phyloP scores from a whole-genome alignment of 2,329 filamentous ascomycete genomes.

The Stenocarpella maydis region DNA sequence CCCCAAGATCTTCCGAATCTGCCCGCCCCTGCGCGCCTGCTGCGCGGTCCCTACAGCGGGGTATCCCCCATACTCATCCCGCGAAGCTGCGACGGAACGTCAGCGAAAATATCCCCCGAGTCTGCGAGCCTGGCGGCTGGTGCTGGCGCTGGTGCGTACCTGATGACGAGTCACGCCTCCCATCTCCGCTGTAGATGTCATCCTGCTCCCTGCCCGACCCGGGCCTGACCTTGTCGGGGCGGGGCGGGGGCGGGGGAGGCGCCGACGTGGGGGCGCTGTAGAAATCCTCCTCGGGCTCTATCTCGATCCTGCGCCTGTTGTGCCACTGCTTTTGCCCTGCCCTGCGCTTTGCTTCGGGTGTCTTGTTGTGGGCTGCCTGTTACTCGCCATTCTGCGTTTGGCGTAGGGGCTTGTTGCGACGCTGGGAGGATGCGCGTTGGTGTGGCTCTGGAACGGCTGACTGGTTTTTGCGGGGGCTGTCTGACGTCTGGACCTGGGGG shows the following conservation, averaged over 20 bases:
- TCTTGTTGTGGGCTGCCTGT: conserved; percentile 31
- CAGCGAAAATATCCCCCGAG: conserved; percentile 19
- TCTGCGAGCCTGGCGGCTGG: neutral
- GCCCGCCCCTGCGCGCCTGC: conserved; percentile 23
- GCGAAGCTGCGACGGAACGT: conserved; percentile 21
- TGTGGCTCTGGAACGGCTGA: no score
- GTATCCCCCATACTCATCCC: conserved; percentile 27
- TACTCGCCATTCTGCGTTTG: conserved; percentile 27
- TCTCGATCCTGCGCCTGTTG: conserved; percentile 32
- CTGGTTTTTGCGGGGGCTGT: neutral
- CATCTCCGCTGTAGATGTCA: conserved; percentile 19
- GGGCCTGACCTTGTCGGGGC: conserved; percentile 48
- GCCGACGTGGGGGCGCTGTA: conserved; percentile 37
- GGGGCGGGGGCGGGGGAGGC: conserved; percentile 42
- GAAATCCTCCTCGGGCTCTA: conserved; percentile 37
- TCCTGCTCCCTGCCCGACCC: no score
- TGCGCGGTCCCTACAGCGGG: conserved; percentile 19
- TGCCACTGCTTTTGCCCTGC: conserved; percentile 4
- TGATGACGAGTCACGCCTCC: conserved; percentile 19
- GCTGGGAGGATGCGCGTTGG: no score
- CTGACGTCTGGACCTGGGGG: neutral
- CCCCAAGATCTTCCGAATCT: conserved; percentile 36
- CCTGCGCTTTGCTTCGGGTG: no score
- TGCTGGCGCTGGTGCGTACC: neutral
- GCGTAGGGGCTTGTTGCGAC: conserved; percentile 31